phyloP scores from a whole-genome alignment of 306 rosid genomes.

The Vigna angularis region DNA sequence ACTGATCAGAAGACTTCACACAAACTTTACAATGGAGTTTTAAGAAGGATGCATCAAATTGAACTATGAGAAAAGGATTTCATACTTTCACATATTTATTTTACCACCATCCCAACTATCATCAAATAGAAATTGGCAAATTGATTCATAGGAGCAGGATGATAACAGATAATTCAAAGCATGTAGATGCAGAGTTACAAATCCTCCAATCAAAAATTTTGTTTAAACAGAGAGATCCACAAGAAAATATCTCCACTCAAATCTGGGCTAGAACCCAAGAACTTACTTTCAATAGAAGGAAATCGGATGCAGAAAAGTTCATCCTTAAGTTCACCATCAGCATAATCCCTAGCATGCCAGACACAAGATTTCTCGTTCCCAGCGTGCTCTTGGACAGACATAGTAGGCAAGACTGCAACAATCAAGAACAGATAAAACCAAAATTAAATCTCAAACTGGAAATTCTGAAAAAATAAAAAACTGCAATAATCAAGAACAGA shows the following conservation, averaged over 20 bases:
- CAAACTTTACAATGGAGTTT: background rate
- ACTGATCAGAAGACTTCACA: background rate
- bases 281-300: constrained; percentile 92
- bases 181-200: background rate
- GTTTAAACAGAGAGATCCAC: background rate
- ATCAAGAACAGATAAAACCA: background rate
- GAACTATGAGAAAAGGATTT: background rate
- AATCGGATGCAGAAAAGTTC: constrained; percentile 98
- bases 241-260: background rate
- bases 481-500: constrained; percentile 48
- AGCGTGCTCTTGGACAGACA: constrained; percentile 92
- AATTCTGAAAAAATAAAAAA: constrained; percentile 37
- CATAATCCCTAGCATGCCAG: constrained; percentile 95
- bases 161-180: background rate
- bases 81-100: background rate
- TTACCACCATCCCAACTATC: background rate
- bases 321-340: constrained; percentile 94
- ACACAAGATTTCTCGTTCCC: constrained; percentile 96
- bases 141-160: background rate
- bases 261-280: background rate
- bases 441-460: constrained; percentile 4
- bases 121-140: background rate
- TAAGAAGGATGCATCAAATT: background rate
- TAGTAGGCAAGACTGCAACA: constrained; percentile 68
- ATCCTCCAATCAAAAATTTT: background rate